phyloP scores from a whole-genome alignment of 2,329 filamentous ascomycete species.

The Furcasterigmium sp. region DNA sequence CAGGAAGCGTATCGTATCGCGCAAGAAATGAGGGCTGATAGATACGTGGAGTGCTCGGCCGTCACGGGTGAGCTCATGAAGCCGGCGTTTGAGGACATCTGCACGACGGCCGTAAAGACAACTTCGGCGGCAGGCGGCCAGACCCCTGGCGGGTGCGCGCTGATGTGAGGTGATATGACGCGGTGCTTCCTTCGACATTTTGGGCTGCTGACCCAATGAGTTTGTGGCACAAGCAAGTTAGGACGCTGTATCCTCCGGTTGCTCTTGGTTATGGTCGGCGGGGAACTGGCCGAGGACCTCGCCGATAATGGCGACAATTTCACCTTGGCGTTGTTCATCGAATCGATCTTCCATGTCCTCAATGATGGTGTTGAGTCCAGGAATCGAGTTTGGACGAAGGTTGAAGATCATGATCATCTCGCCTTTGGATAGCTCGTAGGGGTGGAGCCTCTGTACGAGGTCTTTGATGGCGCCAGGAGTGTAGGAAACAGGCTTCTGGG shows the following conservation, averaged over 20 bases:
- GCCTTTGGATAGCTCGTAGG: constrained; percentile 59
- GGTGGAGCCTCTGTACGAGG: constrained; percentile 50
- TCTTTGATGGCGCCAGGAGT: constrained; percentile 42
- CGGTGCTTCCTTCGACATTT: too few relatives aligned
- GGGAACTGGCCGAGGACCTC: constrained; percentile 53
- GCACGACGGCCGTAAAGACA: constrained; percentile 47
- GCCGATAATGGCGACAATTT: constrained; percentile 50
- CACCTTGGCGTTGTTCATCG: constrained; percentile 50
- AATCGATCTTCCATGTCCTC: constrained; percentile 62
- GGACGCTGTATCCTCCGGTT: constrained; percentile 28
- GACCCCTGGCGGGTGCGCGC: constrained; percentile 48
- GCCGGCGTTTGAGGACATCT: constrained; percentile 56
- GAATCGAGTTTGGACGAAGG: constrained; percentile 51
- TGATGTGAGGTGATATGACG: constrained; percentile 25
- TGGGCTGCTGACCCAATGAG: too few relatives aligned
- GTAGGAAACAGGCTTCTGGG: constrained; percentile 49
- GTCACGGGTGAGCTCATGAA: constrained; percentile 53
- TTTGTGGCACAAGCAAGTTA: too few relatives aligned
- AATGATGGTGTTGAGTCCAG: constrained; percentile 56
- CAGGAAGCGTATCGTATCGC: constrained; percentile 54
- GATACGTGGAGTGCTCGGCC: constrained; percentile 60
- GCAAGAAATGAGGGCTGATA: constrained; percentile 55
- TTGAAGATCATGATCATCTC: constrained; percentile 67
- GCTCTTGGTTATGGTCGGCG: constrained; percentile 20
- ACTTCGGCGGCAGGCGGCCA: constrained; percentile 42